These are phyloP conservation scores for Picochlorum sp. DNA, from an alignment of 139 green algal genomes.

Conservation along the genomic window DNA sequence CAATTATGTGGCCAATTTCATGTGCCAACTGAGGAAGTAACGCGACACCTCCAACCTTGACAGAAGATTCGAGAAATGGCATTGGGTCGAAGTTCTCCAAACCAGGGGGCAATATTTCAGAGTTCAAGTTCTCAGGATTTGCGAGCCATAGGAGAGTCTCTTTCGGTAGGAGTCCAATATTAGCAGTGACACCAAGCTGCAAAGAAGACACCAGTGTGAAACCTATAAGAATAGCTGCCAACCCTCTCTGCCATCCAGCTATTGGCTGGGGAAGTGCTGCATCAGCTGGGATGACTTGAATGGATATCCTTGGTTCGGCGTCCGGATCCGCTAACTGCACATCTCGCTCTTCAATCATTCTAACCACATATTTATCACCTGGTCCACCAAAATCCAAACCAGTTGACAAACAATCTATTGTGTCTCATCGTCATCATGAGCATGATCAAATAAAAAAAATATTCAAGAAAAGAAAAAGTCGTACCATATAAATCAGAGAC, in stretches of 20 bases:
- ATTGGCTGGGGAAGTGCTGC: constrained; percentile 35
- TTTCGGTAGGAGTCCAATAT: constrained; percentile 66
- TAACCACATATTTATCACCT: constrained; percentile 68
- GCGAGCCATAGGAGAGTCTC: constrained; percentile 71
- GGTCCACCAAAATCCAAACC: background rate
- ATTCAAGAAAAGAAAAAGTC: too few relatives aligned
- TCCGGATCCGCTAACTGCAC: constrained; percentile 10
- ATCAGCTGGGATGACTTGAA: constrained; percentile 60
- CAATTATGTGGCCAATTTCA: constrained; percentile 63
- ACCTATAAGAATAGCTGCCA: constrained; percentile 47
- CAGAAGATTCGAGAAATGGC: constrained; percentile 55
- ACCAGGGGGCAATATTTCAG: constrained; percentile 44
- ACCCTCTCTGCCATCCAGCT: constrained; percentile 48
- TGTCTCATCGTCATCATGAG: background rate
- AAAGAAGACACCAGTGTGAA: constrained; percentile 57
- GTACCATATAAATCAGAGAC: constrained; percentile 34
- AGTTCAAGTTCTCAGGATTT: constrained; percentile 47
- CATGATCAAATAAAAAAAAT: constrained; percentile 6
- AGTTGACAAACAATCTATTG: background rate
- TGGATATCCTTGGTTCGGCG: constrained; percentile 36
- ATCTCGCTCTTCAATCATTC: constrained; percentile 70
- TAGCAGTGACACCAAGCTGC: constrained; percentile 64
- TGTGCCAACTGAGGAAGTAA: constrained; percentile 47
- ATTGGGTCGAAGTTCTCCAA: constrained; percentile 62
- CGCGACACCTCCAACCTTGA: constrained; percentile 29